phyloP scores from a whole-genome alignment of 2,329 filamentous ascomycete genomes.

The Botrytis paeoniae region DNA sequence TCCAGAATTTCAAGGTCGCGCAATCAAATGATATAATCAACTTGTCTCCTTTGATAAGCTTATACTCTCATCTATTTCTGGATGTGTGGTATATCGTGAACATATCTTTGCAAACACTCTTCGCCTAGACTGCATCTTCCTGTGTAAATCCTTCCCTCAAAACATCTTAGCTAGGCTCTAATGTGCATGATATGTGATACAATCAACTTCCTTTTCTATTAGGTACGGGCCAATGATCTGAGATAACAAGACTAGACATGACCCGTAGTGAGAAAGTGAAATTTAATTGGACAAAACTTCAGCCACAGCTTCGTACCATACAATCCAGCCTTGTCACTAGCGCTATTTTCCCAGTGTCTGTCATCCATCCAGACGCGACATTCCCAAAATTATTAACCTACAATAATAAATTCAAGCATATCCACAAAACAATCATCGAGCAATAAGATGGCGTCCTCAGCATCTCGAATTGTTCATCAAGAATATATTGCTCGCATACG shows the following conservation, averaged over 20 bases:
- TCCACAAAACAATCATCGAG: constrained; percentile 7
- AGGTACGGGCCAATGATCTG: neutral
- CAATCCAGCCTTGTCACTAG: constrained; percentile 22
- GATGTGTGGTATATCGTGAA: neutral
- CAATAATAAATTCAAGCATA: neutral
- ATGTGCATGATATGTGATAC: neutral
- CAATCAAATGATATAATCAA: neutral
- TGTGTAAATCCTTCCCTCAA: neutral
- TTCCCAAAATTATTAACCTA: constrained; percentile 11
- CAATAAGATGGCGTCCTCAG: constrained; percentile 34
- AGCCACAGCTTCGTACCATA: neutral
- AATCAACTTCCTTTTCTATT: neutral
- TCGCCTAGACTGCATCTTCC: neutral
- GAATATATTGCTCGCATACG: constrained; percentile 96
- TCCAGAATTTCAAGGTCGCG: neutral
- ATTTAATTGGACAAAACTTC: neutral
- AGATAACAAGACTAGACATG: neutral
- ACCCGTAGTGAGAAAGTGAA: neutral
- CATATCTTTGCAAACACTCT: neutral
- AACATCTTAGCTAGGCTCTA: neutral
- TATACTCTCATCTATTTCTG: neutral
- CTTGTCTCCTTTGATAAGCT: neutral
- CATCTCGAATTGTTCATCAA: constrained; percentile 63
- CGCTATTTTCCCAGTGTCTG: neutral
- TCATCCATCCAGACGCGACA: constrained; percentile 19